A percentile compares a stretch with the other conserved stretches of the same genome.
phyloP scores from a whole-genome alignment of 495 filamentous ascomycete species.

The Sabuloglossum arenarium region DNA sequence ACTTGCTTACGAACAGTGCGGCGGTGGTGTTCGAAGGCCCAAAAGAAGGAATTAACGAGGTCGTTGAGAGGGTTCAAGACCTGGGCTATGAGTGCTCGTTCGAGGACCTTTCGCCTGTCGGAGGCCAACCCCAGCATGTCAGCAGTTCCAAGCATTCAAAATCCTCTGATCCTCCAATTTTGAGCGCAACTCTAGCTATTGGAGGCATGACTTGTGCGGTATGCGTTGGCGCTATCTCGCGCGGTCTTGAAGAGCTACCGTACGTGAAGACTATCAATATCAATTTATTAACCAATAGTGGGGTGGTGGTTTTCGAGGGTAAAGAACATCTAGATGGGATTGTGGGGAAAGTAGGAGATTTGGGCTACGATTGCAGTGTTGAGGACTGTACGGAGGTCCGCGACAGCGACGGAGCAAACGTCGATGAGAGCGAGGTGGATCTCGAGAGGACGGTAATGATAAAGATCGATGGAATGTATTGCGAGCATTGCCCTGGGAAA shows the following conservation, averaged over 20 bases:
- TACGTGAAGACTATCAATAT: slow-evolving; percentile 34
- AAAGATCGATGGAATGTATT: slow-evolving; percentile 67
- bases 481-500: slow-evolving; percentile 55
- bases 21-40: neutral
- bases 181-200: slow-evolving; percentile 21
- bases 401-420: slow-evolving; percentile 39
- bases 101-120: neutral
- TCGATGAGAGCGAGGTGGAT: slow-evolving; percentile 36
- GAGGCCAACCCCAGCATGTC: neutral
- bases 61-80: neutral
- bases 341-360: slow-evolving; percentile 28
- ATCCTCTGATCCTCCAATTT: neutral
- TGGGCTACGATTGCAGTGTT: slow-evolving; percentile 32
- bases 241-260: slow-evolving; percentile 25
- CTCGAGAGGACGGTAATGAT: slow-evolving; percentile 50
- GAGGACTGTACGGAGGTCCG: slow-evolving; percentile 11
- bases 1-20: slow-evolving; percentile 50
- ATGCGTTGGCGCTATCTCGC: slow-evolving; percentile 33
- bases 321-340: slow-evolving; percentile 23
- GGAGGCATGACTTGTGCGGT: slow-evolving; percentile 47
- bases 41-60: neutral
- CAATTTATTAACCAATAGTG: slow-evolving; percentile 38
- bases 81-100: neutral
- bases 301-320: slow-evolving; percentile 24
- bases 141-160: neutral